A percentile compares a stretch with the other conserved stretches of the same genome.
Conservation (phyloP, 306 rosid species). For the Albizia julibrissin region DNA sequence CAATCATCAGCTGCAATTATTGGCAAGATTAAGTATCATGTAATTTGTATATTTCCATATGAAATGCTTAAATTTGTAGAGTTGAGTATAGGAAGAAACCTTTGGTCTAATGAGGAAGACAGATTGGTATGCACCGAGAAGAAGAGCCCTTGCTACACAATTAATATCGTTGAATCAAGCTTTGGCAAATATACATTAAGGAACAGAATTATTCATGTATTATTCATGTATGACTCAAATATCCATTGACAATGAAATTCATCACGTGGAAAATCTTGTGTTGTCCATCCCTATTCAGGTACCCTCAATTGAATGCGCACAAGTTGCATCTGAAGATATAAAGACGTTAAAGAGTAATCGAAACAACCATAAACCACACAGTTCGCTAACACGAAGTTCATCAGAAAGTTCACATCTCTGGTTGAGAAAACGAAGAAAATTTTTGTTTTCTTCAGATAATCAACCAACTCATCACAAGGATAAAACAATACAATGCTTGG, state of each 20-base stretch:
- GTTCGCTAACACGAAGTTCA: neutral
- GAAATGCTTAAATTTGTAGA: neutral
- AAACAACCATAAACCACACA: neutral
- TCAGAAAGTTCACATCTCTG: neutral
- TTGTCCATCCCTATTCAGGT: no score
- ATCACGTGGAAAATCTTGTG: constrained; percentile 77
- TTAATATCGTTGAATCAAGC: constrained; percentile 24
- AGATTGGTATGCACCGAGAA: constrained; percentile 54
- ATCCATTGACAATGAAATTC: constrained; percentile 79
- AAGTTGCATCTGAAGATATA: no score
- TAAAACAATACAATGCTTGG: neutral
- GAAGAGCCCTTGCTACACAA: constrained; percentile 63
- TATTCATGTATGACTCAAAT: constrained; percentile 46
- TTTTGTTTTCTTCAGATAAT: neutral
- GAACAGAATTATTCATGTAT: neutral
- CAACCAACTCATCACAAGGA: neutral
- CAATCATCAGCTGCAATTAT: no score
- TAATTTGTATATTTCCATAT: neutral
- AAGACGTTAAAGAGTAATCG: no score
- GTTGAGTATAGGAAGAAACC: constrained; percentile 40
- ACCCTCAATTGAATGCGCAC: no score
- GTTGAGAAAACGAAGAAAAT: neutral
- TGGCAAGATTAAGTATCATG: neutral
- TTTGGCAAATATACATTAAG: neutral
- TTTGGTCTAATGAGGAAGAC: constrained; percentile 55